Conservation (phyloP, 306 rosid species). For the Quercus parvula region DNA sequence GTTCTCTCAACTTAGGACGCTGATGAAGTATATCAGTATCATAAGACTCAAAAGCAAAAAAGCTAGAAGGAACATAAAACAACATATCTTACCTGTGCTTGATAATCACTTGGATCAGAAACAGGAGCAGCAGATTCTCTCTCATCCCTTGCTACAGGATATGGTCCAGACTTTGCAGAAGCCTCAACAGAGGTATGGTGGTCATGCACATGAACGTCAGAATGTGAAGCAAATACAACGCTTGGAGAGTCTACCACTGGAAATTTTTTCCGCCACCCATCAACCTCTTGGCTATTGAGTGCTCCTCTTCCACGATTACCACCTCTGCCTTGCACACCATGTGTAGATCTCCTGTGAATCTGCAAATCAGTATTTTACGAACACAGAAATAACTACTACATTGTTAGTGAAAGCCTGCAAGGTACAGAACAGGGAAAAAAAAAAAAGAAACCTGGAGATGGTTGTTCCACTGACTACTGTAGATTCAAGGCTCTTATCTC, state of each 20-base stretch:
- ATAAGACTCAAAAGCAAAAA: conserved; percentile 24
- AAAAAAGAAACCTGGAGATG: conserved; percentile 50
- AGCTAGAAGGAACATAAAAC: conserved; percentile 9
- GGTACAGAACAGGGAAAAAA: conserved; percentile 13
- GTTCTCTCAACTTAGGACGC: conserved; percentile 69
- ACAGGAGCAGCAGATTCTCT: conserved; percentile 44
- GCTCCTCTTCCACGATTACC: conserved; percentile 56
- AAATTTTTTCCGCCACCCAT: conserved; percentile 58
- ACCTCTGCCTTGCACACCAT: conserved; percentile 56
- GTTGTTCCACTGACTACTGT: conserved; percentile 33
- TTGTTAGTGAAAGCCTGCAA: conserved; percentile 30
- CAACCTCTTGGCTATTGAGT: conserved; percentile 49
- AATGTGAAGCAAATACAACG: conserved; percentile 32
- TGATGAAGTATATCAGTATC: conserved; percentile 28
- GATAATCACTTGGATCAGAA: conserved; percentile 45
- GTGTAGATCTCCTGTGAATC: conserved; percentile 60
- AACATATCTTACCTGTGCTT: conserved; percentile 67
- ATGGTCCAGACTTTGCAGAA: conserved; percentile 37
- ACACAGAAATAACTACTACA: conserved; percentile 22
- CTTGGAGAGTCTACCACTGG: conserved; percentile 38
- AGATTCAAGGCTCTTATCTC: conserved; percentile 43
- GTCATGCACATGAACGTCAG: conserved; percentile 51
- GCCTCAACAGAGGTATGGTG: conserved; percentile 38
- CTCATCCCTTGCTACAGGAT: conserved; percentile 42
- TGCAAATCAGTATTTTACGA: conserved; percentile 30